phyloP scores from a whole-genome alignment of 2,329 filamentous ascomycete species.

The Dactylella cylindrospora region DNA sequence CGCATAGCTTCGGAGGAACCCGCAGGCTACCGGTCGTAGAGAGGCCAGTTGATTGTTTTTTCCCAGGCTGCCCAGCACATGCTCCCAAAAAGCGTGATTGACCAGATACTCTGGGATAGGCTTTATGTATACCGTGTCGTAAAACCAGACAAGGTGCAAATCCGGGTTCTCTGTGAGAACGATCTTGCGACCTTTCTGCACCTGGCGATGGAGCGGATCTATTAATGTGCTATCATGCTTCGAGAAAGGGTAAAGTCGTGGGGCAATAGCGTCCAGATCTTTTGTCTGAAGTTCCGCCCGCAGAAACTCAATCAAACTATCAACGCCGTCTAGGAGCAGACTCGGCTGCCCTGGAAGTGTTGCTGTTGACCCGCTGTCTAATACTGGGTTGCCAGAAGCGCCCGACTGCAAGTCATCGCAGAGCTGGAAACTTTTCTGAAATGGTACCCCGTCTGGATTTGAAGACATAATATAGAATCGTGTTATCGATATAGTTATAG shows the following conservation, averaged over 20 bases:
- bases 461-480: too few relatives aligned
- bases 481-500: too few relatives aligned
- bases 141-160: constrained; percentile 51
- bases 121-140: constrained; percentile 51
- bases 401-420: too few relatives aligned
- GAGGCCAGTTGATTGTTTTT: constrained; percentile 11
- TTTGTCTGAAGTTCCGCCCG: constrained; percentile 3
- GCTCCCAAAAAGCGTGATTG: constrained; percentile 48
- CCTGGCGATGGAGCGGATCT: constrained; percentile 50
- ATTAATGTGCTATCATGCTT: constrained; percentile 7
- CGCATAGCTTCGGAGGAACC: constrained; percentile 51
- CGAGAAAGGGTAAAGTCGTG: constrained; percentile 1
- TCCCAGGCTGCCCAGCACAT: constrained; percentile 31
- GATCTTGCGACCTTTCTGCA: constrained; percentile 49
- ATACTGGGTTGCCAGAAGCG: too few relatives aligned
- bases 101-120: constrained; percentile 50
- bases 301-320: too few relatives aligned
- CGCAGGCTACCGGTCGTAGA: constrained; percentile 47
- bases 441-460: too few relatives aligned
- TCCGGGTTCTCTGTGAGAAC: constrained; percentile 51
- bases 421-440: too few relatives aligned
- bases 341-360: too few relatives aligned
- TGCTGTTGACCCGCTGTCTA: too few relatives aligned
- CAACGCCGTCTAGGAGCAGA: too few relatives aligned
- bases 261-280: constrained; percentile 4